Conservation (phyloP, 768 basidiomycete genomes). For the Piloderma croceum region DNA sequence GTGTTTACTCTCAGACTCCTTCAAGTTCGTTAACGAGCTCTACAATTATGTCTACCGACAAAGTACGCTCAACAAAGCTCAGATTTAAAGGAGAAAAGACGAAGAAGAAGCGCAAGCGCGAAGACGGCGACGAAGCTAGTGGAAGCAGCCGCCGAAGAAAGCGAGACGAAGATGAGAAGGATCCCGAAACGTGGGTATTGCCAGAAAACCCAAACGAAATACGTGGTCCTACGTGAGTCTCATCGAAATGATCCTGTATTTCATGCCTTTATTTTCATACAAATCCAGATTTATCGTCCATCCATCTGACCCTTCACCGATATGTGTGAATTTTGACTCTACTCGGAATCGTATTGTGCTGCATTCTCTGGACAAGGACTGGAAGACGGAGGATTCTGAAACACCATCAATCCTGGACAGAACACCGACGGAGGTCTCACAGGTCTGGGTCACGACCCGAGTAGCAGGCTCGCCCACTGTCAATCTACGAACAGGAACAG, state of each 20-base stretch:
- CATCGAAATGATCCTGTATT: no score
- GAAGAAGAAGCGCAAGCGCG: conserved; percentile 76
- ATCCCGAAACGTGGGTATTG: conserved; percentile 73
- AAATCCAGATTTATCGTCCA: conserved; percentile 78
- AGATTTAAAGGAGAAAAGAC: conserved; percentile 87
- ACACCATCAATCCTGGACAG: conserved; percentile 51
- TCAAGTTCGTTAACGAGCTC: no score
- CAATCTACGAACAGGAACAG: conserved; percentile 82
- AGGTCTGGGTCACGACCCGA: conserved; percentile 89
- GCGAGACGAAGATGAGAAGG: conserved; percentile 53
- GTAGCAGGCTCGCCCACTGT: conserved; percentile 79
- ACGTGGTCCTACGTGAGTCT: conserved; percentile 87
- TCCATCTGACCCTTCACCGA: conserved; percentile 73
- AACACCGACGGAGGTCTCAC: conserved; percentile 73
- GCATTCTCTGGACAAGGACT: conserved; percentile 56
- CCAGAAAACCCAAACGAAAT: conserved; percentile 69
- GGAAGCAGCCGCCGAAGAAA: conserved; percentile 41
- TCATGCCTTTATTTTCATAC: no score
- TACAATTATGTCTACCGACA: conserved; percentile 32
- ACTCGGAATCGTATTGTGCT: conserved; percentile 71
- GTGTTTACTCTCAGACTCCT: no score
- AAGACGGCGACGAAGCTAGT: conserved; percentile 43
- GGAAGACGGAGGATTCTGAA: conserved; percentile 36
- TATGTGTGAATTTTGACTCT: conserved; percentile 73
- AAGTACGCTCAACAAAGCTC: conserved; percentile 67